Conservation (phyloP, 192 early-diverging fungal genomes). For the Coemansia sp. region DNA sequence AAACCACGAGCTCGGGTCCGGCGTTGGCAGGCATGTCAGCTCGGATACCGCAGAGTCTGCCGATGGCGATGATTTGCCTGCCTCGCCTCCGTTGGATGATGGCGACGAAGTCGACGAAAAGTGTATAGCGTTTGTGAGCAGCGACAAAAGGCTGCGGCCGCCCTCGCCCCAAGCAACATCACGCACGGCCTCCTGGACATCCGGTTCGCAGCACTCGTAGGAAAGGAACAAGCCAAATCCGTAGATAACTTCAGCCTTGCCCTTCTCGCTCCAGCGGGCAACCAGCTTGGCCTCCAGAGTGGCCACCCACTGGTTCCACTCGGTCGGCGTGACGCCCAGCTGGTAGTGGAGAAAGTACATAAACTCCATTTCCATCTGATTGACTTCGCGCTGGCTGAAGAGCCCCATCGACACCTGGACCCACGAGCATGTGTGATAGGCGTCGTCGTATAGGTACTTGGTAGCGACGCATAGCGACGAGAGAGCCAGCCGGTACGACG, state of each 20-base stretch:
- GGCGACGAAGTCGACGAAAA: constrained; percentile 4
- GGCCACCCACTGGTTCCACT: constrained; percentile 57
- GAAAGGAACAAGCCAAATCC: constrained; percentile 52
- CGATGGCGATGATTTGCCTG: constrained; percentile 44
- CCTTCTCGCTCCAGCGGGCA: constrained; percentile 49
- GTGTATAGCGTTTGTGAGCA: constrained; percentile 49
- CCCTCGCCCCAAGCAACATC: constrained; percentile 56
- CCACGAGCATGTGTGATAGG: constrained; percentile 70
- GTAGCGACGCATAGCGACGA: constrained; percentile 65
- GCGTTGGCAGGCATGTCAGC: constrained; percentile 45
- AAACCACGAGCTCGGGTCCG: constrained; percentile 50
- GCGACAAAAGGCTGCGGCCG: constrained; percentile 38
- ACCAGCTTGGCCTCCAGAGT: constrained; percentile 57
- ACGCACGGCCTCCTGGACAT: constrained; percentile 46
- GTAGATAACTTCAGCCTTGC: constrained; percentile 50
- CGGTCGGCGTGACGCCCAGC: constrained; percentile 54
- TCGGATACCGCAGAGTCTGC: constrained; percentile 50
- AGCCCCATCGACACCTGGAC: constrained; percentile 58
- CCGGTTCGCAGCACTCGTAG: constrained; percentile 49
- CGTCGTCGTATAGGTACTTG: constrained; percentile 69
- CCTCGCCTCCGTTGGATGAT: not conserved
- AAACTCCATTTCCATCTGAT: constrained; percentile 67
- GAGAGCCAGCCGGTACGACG: constrained; percentile 63
- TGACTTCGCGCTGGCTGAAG: constrained; percentile 59
- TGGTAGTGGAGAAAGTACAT: constrained; percentile 57